Percentiles rank a stretch among this genome's conserved stretches.
Conservation (phyloP, 345 rosid species). For the Rhizophora apiculata region DNA sequence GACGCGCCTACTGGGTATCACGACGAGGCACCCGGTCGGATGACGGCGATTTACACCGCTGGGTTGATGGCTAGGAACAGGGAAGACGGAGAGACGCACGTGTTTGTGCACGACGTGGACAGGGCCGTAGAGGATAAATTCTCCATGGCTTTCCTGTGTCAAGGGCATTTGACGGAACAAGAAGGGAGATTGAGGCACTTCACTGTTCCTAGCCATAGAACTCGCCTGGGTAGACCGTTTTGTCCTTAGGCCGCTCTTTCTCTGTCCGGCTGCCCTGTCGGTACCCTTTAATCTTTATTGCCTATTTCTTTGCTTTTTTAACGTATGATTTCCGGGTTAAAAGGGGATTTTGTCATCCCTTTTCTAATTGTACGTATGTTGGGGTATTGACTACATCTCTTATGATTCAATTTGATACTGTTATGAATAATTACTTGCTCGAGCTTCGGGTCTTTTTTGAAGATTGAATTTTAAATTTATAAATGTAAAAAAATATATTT, state of each 20-base stretch:
- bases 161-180: constrained; percentile 65
- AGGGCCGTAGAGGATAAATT: constrained; percentile 74
- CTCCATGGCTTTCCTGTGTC: constrained; percentile 62
- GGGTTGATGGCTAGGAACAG: constrained; percentile 73
- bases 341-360: not conserved
- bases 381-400: too few relatives aligned
- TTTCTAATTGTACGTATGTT: too few relatives aligned
- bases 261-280: too few relatives aligned
- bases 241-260: constrained; percentile 30
- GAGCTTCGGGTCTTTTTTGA: too few relatives aligned
- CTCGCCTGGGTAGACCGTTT: constrained; percentile 41
- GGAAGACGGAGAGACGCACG: constrained; percentile 63
- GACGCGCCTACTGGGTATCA: constrained; percentile 91
- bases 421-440: too few relatives aligned
- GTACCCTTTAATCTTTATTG: too few relatives aligned
- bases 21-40: constrained; percentile 80
- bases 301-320: not conserved
- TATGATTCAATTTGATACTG: too few relatives aligned
- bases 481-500: too few relatives aligned
- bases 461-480: too few relatives aligned
- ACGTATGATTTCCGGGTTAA: not conserved
- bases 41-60: constrained; percentile 81
- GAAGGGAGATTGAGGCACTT: constrained; percentile 75
- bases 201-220: constrained; percentile 65
- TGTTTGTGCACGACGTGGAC: constrained; percentile 88